Conservation (phyloP, 108 stramenopile species). For the Mayamaea pseudoterrestris region DNA sequence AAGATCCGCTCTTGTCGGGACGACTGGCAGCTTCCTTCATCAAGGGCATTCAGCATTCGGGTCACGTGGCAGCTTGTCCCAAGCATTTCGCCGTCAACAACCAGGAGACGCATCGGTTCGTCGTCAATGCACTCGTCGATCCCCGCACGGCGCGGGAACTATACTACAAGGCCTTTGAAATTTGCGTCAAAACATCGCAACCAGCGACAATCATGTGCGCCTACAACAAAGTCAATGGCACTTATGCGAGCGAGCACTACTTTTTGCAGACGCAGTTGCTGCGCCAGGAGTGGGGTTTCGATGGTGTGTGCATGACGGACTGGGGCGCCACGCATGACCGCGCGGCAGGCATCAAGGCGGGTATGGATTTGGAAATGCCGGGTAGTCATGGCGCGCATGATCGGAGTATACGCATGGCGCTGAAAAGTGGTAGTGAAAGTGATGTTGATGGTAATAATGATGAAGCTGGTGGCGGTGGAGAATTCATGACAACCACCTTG, state of each 20-base stretch:
- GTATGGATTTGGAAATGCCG: slow-evolving; percentile 74
- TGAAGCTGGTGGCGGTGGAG: not conserved
- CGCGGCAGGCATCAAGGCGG: slow-evolving; percentile 21
- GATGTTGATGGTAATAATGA: too few species aligned
- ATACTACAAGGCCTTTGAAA: slow-evolving; percentile 40
- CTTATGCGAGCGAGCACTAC: slow-evolving; percentile 42
- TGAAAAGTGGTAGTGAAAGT: slow-evolving; percentile 9
- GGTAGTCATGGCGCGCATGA: slow-evolving; percentile 21
- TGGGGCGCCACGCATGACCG: slow-evolving; percentile 60
- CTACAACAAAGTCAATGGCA: slow-evolving; percentile 47
- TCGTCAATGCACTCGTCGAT: slow-evolving; percentile 38
- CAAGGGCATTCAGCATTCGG: slow-evolving; percentile 28
- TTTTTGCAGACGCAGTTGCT: slow-evolving; percentile 21
- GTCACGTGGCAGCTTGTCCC: slow-evolving; percentile 34
- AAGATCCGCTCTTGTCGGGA: slow-evolving; percentile 53
- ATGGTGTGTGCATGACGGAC: slow-evolving; percentile 55
- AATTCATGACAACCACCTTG: not conserved
- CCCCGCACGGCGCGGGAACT: slow-evolving; percentile 55
- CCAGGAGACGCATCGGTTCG: slow-evolving; percentile 45
- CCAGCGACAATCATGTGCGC: slow-evolving; percentile 38
- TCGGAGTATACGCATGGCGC: slow-evolving; percentile 7
- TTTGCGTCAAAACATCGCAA: slow-evolving; percentile 17
- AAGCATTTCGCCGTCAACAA: slow-evolving; percentile 65
- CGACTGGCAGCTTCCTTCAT: slow-evolving; percentile 28
- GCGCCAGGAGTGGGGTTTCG: slow-evolving; percentile 37